A percentile compares a stretch with the other conserved stretches of the same genome.
These are phyloP conservation scores for Colletotrichum magnum DNA, from an alignment of 2,329 filamentous ascomycete species.

Conservation along the genomic window DNA sequence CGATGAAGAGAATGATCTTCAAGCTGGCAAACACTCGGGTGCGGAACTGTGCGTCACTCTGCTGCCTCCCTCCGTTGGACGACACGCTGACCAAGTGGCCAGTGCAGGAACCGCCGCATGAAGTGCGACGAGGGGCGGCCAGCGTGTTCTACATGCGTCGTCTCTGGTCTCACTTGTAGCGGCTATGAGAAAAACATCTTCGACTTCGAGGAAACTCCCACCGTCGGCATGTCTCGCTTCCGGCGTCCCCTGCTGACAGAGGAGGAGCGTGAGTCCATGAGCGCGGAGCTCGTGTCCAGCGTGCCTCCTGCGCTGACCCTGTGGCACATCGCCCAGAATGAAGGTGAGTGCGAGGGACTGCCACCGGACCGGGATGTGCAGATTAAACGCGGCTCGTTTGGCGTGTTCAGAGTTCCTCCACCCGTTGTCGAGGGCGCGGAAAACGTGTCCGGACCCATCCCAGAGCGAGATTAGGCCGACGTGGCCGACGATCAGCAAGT, in stretches of 20 bases:
- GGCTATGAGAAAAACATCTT: slow-evolving; percentile 55
- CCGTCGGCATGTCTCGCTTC: slow-evolving; percentile 48
- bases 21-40: slow-evolving; percentile 60
- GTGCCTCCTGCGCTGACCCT: slow-evolving; percentile 45
- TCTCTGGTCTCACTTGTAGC: slow-evolving; percentile 47
- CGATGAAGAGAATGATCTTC: slow-evolving; percentile 67
- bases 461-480: too few relatives aligned
- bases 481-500: too few relatives aligned
- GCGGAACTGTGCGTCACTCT: slow-evolving; percentile 28
- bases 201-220: slow-evolving; percentile 23
- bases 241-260: slow-evolving; percentile 55
- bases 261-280: slow-evolving; percentile 53
- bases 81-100: slow-evolving; percentile 14
- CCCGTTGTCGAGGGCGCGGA: background rate
- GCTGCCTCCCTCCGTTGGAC: background rate
- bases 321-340: slow-evolving; percentile 44
- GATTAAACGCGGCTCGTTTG: slow-evolving; percentile 36
- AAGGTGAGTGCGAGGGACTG: slow-evolving; percentile 46
- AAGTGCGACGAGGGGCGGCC: slow-evolving; percentile 56
- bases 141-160: slow-evolving; percentile 49
- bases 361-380: slow-evolving; percentile 12
- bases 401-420: slow-evolving; percentile 26
- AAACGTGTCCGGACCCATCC: background rate
- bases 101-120: slow-evolving; percentile 54
- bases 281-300: slow-evolving; percentile 47